Base-by-base conservation (phyloP, 2,329 filamentous ascomycete genomes). In the Ascomycota sp. region DNA sequence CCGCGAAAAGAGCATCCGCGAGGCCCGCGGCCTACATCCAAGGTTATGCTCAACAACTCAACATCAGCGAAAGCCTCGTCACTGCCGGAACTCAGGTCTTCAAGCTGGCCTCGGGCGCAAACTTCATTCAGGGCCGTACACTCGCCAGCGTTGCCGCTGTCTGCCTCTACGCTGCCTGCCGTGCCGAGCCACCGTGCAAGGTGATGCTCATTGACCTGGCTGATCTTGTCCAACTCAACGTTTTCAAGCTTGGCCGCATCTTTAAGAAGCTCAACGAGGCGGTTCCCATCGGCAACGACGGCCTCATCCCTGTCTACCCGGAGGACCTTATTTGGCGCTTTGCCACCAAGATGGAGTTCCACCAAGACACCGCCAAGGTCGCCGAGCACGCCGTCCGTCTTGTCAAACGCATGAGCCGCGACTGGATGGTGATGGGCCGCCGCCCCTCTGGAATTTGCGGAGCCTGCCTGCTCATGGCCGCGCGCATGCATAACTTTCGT, bases 401-500 rank as follows among this genome's bases (percentile, higher is more conserved):
- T 30, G 74, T 93, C 32, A 75, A 78, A 49, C 75, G 89, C 36
- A 95, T 98, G 89, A 85, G 81, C 39, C 66, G 81, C 31, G 89
- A 98, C 54, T 95, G 89, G 85, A 95, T 98, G 70, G 76, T 85
- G 28, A 82, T 85, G 47, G 89, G 89, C 42, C 78, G 89, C 44
- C 75, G 89, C 25, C 89, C 89, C 11, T 86, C 86, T 6, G 89
- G 89, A 39, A 75, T 95, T 32, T 94, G 85, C 49, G 89, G 89
- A 36, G 89, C 89, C 9, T 92, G 85, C 40, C 66, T 98, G 28
- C 79, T 98, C 36, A 75, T 98, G 49, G 89, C 89, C 6, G 86
- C 89, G 7, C 78, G 89, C 30, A 95, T 95, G 77, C 92, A 94
- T 64, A 95, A 95, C 52, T 98, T 91, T 47, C 77, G 86, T 27